Evolutionary conservation across 2,329 filamentous ascomycete genomes (phyloP), one percentile per base, ranked within the genome.

Genomic region (Laburnicola sp.): DNA sequence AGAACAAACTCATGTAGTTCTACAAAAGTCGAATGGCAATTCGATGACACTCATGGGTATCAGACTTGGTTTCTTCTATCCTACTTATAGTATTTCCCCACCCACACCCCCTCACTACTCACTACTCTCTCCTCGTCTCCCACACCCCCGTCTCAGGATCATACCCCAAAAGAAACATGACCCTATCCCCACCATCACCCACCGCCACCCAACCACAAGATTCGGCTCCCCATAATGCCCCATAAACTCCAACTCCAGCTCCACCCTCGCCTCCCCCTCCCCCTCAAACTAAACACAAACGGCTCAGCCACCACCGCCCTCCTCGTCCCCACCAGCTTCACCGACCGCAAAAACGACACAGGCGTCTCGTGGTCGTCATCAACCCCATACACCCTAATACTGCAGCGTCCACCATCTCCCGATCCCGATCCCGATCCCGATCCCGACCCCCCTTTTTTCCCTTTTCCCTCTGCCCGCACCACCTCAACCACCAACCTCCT

Each of bases 201-300:
- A 16, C 16, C 16, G 16, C 16, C 16, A 16, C 31, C 25, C 42
- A 6, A 45, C 23, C 10, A 45, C 31, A 6, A 45, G 11, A 36
- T 45, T 45, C 6, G 42, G 42, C 23, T 45, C 42, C 2, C 32
- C 32, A 36, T 45, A 45, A 28, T 45, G 42, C 23, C 42, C 42
- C 42, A 45, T 45, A 6, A 45, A 45, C n/a, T 45, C 42, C 3
- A 45, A 8, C 31, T 45, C 42, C 1, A 45, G 4, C 32, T 37
- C 37, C 1, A 45, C 32, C 11, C 5, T 32, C 42, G 22, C 25
- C 10, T 32, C 42, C 7, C 27, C 31, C 23, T 45, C 42, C 25
- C 37, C 6, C 42, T 22, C 2, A 45, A 10, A 6, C 31, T 34
- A 10, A 45, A 25, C 32, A 45, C 23, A 37, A 45, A 45, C 3